Conservation (phyloP, 169 alveolate genomes). For the Plasmodium ovale region DNA sequence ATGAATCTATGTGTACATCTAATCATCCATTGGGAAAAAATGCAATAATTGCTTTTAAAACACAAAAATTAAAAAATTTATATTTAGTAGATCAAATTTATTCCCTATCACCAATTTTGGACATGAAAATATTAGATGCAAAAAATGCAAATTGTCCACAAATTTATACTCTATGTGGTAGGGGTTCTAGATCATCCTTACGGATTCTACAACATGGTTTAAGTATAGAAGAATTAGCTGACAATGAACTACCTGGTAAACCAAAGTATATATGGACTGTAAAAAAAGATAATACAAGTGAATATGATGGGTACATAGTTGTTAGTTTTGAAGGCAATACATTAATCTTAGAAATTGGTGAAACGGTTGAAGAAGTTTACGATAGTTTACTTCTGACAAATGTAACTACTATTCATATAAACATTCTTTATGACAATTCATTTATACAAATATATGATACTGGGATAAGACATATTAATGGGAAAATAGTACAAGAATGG, state of each 20-base stretch:
- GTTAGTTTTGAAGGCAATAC: constrained; percentile 96
- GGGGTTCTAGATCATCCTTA: constrained; percentile 96
- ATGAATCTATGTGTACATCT: constrained; percentile 91
- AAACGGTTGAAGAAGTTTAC: constrained; percentile 93
- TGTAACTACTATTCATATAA: constrained; percentile 90
- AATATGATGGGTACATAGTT: constrained; percentile 91
- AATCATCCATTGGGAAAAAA: constrained; percentile 90
- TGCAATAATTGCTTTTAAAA: constrained; percentile 93
- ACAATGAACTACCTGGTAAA: constrained; percentile 95
- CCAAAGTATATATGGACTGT: constrained; percentile 97
- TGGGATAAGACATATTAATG: constrained; percentile 91
- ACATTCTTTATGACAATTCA: constrained; percentile 90
- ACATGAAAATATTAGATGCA: constrained; percentile 96
- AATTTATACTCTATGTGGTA: constrained; percentile 94
- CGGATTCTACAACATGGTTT: constrained; percentile 97
- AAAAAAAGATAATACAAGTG: constrained; percentile 86
- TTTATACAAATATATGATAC: constrained; percentile 93
- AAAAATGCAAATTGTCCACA: constrained; percentile 85
- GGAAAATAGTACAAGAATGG: constrained; percentile 87
- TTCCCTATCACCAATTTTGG: constrained; percentile 95
- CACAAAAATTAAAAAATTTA: constrained; percentile 92
- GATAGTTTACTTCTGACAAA: constrained; percentile 92
- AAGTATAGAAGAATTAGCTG: constrained; percentile 96
- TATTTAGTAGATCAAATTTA: constrained; percentile 92
- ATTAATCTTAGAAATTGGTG: constrained; percentile 95